Conservation (phyloP, 768 basidiomycete species). For the Amylocystis lapponica region DNA sequence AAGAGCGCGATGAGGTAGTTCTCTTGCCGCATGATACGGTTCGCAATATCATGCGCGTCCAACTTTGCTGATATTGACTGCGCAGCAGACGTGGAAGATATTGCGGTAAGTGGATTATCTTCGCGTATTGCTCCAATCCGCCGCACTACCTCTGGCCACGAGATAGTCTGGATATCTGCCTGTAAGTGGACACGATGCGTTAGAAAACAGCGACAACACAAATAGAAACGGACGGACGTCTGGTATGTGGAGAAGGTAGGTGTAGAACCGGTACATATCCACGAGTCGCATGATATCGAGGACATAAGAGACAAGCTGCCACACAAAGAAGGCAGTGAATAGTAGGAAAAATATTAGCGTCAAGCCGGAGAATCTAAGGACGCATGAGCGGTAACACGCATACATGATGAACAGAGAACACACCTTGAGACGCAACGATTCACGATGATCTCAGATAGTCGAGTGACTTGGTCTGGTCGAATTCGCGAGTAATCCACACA, state of each 20-base stretch:
- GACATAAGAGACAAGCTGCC: conserved; percentile 80
- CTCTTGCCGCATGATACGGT: conserved; percentile 95
- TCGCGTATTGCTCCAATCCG: conserved; percentile 87
- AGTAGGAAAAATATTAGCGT: conserved; percentile 79
- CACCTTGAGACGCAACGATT: conserved; percentile 80
- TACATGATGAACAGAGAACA: neutral
- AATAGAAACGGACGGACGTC: conserved; percentile 53
- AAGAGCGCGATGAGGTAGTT: conserved; percentile 98
- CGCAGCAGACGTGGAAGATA: conserved; percentile 58
- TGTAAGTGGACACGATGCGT: conserved; percentile 27
- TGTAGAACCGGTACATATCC: conserved; percentile 96
- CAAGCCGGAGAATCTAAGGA: conserved; percentile 71
- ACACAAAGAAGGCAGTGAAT: conserved; percentile 83
- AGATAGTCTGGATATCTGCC: conserved; percentile 97
- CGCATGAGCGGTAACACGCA: neutral
- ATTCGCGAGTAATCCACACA: conserved; percentile 91
- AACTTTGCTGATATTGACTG: conserved; percentile 77
- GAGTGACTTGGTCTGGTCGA: conserved; percentile 56
- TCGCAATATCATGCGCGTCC: conserved; percentile 97
- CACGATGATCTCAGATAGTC: conserved; percentile 78
- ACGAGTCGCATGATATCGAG: conserved; percentile 72
- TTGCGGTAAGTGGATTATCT: conserved; percentile 87
- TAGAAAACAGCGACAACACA: conserved; percentile 8
- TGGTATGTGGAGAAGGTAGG: conserved; percentile 86
- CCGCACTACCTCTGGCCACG: conserved; percentile 93